phyloP scores from a whole-genome alignment of 2,329 filamentous ascomycete genomes.

The Madurella mycetomatis region DNA sequence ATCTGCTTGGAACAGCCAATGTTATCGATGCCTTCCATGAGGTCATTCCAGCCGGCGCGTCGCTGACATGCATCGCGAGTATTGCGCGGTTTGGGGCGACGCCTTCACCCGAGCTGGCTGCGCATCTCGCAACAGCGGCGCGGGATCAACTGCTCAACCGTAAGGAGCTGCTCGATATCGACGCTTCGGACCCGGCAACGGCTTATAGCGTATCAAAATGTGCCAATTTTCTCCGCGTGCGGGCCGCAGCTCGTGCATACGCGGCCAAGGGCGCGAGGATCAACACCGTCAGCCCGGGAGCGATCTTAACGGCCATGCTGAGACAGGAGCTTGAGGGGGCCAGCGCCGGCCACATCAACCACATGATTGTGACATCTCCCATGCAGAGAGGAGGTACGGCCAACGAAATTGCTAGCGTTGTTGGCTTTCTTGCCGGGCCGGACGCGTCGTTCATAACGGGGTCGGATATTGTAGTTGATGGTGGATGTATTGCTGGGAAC shows the following conservation, averaged over 20 bases:
- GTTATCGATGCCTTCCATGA: slow-evolving; percentile 24
- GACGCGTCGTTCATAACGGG: slow-evolving; percentile 20
- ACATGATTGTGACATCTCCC: slow-evolving; percentile 13
- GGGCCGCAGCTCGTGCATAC: slow-evolving; percentile 13
- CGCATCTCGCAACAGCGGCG: slow-evolving; percentile 10
- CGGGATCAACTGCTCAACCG: slow-evolving; percentile 13
- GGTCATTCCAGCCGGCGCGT: slow-evolving; percentile 14
- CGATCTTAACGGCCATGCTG: slow-evolving; percentile 19
- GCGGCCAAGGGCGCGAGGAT: slow-evolving; percentile 16
- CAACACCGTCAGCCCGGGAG: slow-evolving; percentile 18
- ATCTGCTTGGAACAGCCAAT: slow-evolving; percentile 24
- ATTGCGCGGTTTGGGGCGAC: slow-evolving; percentile 19
- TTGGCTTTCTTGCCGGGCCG: slow-evolving; percentile 18
- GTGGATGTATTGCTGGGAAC: slow-evolving; percentile 15
- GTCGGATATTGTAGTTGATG: slow-evolving; percentile 15
- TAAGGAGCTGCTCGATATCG: slow-evolving; percentile 1
- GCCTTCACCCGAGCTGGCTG: slow-evolving; percentile 11
- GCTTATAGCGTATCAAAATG: slow-evolving; percentile 16
- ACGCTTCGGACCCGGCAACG: background rate
- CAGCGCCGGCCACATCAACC: slow-evolving; percentile 5
- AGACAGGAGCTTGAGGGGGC: slow-evolving; percentile 13
- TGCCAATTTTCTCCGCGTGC: slow-evolving; percentile 15
- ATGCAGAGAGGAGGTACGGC: slow-evolving; percentile 15
- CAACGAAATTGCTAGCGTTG: slow-evolving; percentile 17
- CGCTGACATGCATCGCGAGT: slow-evolving; percentile 23